Evolutionary conservation across 2,329 filamentous ascomycete genomes (phyloP).

Genomic region (Fusarium ambrosium): DNA sequence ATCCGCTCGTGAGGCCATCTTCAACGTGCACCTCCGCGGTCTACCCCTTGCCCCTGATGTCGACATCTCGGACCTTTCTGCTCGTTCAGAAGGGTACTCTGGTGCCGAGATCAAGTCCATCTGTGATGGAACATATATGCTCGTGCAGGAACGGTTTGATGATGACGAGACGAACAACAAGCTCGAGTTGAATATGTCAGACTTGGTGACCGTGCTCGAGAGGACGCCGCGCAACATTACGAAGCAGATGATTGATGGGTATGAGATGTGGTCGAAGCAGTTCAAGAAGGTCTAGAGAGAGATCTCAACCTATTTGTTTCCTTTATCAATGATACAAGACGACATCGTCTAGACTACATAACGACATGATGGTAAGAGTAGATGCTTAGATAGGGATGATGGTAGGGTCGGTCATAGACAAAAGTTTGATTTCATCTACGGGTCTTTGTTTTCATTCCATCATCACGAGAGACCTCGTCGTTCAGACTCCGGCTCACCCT

Average conservation of each 20-base stretch:
- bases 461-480: conserved; percentile 25
- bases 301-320: no score
- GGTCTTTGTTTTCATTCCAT: conserved; percentile 34
- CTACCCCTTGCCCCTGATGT: conserved; percentile 74
- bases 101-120: conserved; percentile 82
- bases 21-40: conserved; percentile 74
- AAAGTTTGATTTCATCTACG: conserved; percentile 25
- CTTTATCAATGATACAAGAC: background rate
- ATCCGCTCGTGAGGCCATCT: conserved; percentile 80
- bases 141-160: conserved; percentile 56
- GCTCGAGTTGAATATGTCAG: conserved; percentile 56
- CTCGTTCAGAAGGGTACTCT: conserved; percentile 80
- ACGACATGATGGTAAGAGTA: background rate
- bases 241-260: conserved; percentile 67
- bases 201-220: conserved; percentile 60
- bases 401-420: conserved; percentile 1
- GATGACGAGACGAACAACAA: conserved; percentile 49
- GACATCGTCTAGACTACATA: background rate
- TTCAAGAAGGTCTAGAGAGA: conserved; percentile 47
- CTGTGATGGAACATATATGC: conserved; percentile 60
- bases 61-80: conserved; percentile 73
- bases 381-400: background rate
- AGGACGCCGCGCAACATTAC: conserved; percentile 71
- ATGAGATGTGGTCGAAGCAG: conserved; percentile 67
- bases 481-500: conserved; percentile 10